Base-by-base conservation (phyloP, 1,284 basidiomycete species). In the Ceratobasidium papillatum region DNA sequence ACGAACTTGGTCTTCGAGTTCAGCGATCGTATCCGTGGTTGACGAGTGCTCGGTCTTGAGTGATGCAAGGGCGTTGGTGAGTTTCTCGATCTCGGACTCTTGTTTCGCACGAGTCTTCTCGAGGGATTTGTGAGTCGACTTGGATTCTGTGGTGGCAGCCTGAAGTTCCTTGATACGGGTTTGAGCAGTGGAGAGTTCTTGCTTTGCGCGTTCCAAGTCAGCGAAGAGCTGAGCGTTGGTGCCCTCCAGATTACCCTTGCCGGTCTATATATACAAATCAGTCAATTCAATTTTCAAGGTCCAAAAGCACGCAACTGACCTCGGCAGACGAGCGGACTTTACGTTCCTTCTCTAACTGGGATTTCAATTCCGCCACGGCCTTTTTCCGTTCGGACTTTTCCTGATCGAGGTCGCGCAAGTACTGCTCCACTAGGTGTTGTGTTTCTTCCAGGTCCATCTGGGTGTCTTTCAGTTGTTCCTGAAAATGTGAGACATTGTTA, bases 361-460 rank as follows among this genome's bases (percentile, higher is more conserved):
- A 38, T 43, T 71, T 71, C 17, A 82, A 77, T 56, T 81, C 80
- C 9, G 76, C 76, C 0, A 80, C 80, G 22, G 71, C 77, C 56
- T 79, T 78, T 11, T 77, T 77, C 56, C 77, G 74, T 38, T 75
- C 64, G 25, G 51, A 65, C 38, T 52, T 56, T 68, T 58, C 51
- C 54, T 38, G 36, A 30, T 59, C 74, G 30, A 22, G 38, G 32
- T 51, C 58, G 30, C n/a, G 38, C 22, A 30, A 9, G 17, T 34
- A 34, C 43, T 71, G 22, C n/a, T 45, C 66, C n/a, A 41, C 27
- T 5, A 71, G 7, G 8, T 45, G 19, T 9, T 58, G 52, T 8
- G 54, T 36, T 25, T 71, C 66, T 12, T 71, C 66, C 3, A 71
- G 54, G 19, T 71, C 66, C 25, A 56, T 19, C 19, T 71, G 52